Percentiles rank a stretch among this genome's conserved stretches.
Evolutionary conservation across 164 flowering plant species (phyloP).

Genomic region (Aristolochia fimbriata): DNA sequence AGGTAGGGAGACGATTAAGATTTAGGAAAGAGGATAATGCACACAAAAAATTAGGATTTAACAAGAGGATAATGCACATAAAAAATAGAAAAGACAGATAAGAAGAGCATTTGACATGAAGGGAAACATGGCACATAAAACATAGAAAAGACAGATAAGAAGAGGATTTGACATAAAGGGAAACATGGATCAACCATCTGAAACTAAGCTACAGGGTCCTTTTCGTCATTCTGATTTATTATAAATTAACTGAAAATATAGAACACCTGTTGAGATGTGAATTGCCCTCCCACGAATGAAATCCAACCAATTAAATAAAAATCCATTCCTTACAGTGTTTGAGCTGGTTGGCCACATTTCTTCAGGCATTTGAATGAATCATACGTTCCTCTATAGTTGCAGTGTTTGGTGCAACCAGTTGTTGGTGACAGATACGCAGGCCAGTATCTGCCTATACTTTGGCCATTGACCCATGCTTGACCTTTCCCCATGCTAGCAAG

Average conservation of each 20-base stretch:
- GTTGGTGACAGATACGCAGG: slow-evolving; percentile 39
- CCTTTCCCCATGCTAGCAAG: slow-evolving; percentile 67
- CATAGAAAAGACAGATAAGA: not conserved
- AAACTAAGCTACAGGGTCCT: not conserved
- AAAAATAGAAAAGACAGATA: not conserved
- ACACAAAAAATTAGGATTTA: no score
- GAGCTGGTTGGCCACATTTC: slow-evolving; percentile 59
- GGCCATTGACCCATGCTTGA: slow-evolving; percentile 70
- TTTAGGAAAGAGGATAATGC: not conserved
- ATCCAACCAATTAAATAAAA: not conserved
- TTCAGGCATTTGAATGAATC: slow-evolving; percentile 35
- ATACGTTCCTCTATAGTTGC: slow-evolving; percentile 48
- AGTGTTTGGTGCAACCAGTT: slow-evolving; percentile 32
- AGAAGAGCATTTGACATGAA: not conserved
- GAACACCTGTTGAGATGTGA: no score
- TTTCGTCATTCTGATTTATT: not conserved
- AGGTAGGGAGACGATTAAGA: no score
- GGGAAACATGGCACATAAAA: not conserved
- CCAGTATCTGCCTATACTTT: slow-evolving; percentile 64
- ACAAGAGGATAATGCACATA: not conserved
- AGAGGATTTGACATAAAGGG: not conserved
- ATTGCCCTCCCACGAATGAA: not conserved
- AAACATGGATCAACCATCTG: not conserved
- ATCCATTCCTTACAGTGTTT: slow-evolving; percentile 32
- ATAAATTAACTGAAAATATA: not conserved